Percentiles rank a stretch among this genome's conserved stretches.
These are phyloP conservation scores for Mortierella sp. DNA, from an alignment of 371 early-diverging fungal genomes.

Conservation along the genomic window DNA sequence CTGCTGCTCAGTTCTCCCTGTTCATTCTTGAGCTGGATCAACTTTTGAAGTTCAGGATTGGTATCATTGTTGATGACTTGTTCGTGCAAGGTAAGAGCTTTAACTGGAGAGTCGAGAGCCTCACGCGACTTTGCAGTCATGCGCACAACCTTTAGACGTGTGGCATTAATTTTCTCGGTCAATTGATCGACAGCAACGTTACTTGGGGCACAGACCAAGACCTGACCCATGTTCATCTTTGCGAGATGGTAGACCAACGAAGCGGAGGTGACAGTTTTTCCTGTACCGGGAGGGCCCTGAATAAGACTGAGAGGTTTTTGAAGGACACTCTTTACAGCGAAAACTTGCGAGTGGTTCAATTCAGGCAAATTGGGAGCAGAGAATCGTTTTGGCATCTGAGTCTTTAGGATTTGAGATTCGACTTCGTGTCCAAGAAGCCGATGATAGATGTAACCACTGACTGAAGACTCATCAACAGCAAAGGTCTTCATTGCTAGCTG, in stretches of 20 bases:
- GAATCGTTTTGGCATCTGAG: constrained; percentile 88
- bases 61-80: constrained; percentile 95
- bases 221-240: constrained; percentile 91
- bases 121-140: constrained; percentile 96
- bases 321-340: constrained; percentile 93
- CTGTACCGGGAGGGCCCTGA: constrained; percentile 98
- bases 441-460: constrained; percentile 96
- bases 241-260: constrained; percentile 98
- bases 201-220: constrained; percentile 98
- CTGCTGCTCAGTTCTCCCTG: constrained; percentile 89
- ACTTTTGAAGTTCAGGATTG: constrained; percentile 91
- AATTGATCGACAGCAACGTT: constrained; percentile 99
- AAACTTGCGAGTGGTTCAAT: constrained; percentile 97
- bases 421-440: constrained; percentile 94
- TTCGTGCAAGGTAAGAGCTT: constrained; percentile 93
- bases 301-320: constrained; percentile 94
- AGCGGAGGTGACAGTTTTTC: constrained; percentile 98
- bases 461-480: constrained; percentile 93
- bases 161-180: constrained; percentile 95
- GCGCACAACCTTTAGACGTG: constrained; percentile 96
- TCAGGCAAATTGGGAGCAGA: constrained; percentile 95
- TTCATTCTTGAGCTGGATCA: constrained; percentile 88
- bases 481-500: constrained; percentile 95
- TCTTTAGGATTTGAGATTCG: constrained; percentile 78
- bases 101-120: constrained; percentile 92